These are phyloP conservation scores for Acacia acuminata DNA, from an alignment of 306 rosid genomes.

Conservation along the genomic window DNA sequence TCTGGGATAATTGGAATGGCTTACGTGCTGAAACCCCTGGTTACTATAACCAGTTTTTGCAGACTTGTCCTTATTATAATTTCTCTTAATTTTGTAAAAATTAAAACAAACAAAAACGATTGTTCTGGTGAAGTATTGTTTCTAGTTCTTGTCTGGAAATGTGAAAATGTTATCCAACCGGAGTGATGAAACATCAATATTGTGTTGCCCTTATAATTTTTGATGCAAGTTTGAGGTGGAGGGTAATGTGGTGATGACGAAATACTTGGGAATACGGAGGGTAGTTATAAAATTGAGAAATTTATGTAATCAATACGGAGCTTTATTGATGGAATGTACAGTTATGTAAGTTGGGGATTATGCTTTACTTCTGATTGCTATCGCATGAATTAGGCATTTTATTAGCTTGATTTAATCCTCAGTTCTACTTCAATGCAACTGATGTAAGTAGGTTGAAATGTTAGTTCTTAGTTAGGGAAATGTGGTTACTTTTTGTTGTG, in stretches of 20 bases:
- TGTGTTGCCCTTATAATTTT: not conserved
- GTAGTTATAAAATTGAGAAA: not conserved
- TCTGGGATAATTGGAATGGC: not conserved
- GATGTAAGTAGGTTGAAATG: not conserved
- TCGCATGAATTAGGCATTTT: not conserved
- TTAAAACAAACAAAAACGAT: not conserved
- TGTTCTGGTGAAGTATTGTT: not conserved
- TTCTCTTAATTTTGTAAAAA: not conserved
- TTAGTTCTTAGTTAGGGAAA: not conserved
- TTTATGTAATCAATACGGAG: not conserved
- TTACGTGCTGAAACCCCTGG: not conserved
- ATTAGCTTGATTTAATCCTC: not conserved
- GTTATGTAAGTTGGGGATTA: not conserved
- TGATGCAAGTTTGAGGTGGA: not conserved
- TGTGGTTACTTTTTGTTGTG: not conserved
- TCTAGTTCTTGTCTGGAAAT: not conserved
- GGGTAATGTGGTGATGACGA: not conserved
- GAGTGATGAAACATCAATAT: constrained; percentile 16
- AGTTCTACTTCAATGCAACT: not conserved
- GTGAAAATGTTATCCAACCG: constrained; percentile 9
- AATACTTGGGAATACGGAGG: not conserved
- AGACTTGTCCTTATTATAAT: not conserved
- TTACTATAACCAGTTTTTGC: not conserved
- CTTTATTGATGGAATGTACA: not conserved
- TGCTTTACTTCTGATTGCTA: not conserved